Base-by-base conservation (phyloP, 129 eudicot species). In the Helianthus tuberosus region DNA sequence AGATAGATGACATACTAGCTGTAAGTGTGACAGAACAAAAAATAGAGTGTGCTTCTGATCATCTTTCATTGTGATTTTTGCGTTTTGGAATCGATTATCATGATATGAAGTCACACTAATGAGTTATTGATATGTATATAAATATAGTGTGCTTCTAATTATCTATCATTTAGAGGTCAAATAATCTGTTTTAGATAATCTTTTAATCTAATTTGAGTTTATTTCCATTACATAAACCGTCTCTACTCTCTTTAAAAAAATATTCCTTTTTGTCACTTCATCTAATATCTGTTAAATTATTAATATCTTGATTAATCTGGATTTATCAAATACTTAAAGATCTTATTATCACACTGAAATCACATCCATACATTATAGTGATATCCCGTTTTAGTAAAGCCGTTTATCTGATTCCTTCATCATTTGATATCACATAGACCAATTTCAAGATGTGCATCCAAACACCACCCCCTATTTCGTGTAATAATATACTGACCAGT, bases 1-100 rank as follows among this genome's bases (percentile, higher is more conserved):
- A 78, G 63, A 89, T 89, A 71, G 96, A 89, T 79, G 74, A 84
- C 80, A 89, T 89, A 25, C 73, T 89, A 71, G 79, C 96, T 11
- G 96, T 86, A 79, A 84, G 89, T 68, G 63, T 20, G 23, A 20
- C 23, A 20, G 23, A 20, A 20, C 23, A 20, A 20, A 20, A 20
- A 20, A 20, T 20, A 20, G 23, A 20, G 23, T 20, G 23, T 20
- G 23, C 23, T 20, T 20, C 23, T 20, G 23, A 20, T 20, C 23
- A 20, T 20, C 23, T 20, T 20, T 20, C 23, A 20, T 20, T 20
- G 23, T 20, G 23, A 20, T 20, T 0, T 20, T 6, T 20, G 25
- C 5, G 58, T 52, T 52, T 52, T 52, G 25, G 25, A 52, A 52
- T 2, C 13, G 57, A n/a, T 51, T 51, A 13, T 51, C 13, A 47